Evolutionary conservation across 2,329 filamentous ascomycete genomes (phyloP).

Genomic region (Aspergillus costaricaensis): DNA sequence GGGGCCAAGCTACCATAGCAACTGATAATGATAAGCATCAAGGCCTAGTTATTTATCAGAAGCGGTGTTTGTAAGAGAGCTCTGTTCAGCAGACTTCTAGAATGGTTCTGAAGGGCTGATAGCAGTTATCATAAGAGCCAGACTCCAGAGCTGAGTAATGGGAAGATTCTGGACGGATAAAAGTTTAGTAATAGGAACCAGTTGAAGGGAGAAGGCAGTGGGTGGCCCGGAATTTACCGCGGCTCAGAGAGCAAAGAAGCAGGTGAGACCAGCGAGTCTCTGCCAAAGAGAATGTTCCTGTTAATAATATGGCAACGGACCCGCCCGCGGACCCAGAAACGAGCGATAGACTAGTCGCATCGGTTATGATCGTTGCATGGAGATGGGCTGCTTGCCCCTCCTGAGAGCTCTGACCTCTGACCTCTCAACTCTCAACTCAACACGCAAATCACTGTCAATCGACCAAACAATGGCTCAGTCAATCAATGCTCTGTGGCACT

Average conservation of each 20-base stretch:
- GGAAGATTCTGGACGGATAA: constrained; percentile 8
- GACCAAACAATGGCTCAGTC: not conserved
- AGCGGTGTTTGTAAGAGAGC: no score
- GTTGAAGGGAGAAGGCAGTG: not conserved
- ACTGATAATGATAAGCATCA: not conserved
- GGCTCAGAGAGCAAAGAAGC: not conserved
- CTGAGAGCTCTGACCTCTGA: not conserved
- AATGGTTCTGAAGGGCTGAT: not conserved
- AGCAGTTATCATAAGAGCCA: not conserved
- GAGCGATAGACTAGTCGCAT: not conserved
- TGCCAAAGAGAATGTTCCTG: constrained; percentile 26
- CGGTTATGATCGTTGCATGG: constrained; percentile 2
- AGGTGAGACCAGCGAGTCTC: constrained; percentile 8
- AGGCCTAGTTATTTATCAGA: not conserved
- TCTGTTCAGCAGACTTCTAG: not conserved
- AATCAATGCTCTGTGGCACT: no score
- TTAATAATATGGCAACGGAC: constrained; percentile 27
- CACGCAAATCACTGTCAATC: not conserved
- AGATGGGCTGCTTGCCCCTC: not conserved
- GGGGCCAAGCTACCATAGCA: no score
- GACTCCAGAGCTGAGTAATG: not conserved
- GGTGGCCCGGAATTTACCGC: constrained; percentile 12
- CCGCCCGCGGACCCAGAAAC: not conserved
- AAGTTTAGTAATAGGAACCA: not conserved
- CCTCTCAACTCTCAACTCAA: not conserved